Conservation (phyloP, 1,284 basidiomycete species). For the Bjerkandera adusta region DNA sequence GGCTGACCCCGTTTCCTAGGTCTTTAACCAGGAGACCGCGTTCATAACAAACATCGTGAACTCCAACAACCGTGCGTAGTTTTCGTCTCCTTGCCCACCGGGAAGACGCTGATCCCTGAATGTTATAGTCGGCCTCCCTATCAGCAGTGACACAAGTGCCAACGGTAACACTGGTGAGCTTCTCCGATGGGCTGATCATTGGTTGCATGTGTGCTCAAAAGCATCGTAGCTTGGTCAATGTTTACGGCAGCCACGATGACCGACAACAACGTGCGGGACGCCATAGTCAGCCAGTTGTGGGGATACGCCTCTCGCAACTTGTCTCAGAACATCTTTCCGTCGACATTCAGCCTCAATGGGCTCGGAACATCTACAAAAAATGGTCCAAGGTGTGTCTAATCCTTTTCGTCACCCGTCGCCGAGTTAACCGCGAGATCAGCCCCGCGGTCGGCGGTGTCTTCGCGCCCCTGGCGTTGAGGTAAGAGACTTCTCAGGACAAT, state of each 20-base stretch:
- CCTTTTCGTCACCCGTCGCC: neutral
- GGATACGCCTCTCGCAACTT: slow-evolving; percentile 20
- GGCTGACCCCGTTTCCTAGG: no score
- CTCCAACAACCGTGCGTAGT: neutral
- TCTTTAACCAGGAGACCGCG: slow-evolving; percentile 13
- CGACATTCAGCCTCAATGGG: slow-evolving; percentile 17
- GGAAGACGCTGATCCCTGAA: neutral
- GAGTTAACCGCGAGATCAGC: neutral
- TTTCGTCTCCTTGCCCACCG: neutral
- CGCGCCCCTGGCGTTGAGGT: slow-evolving; percentile 16
- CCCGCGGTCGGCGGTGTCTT: slow-evolving; percentile 16
- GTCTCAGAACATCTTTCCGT: slow-evolving; percentile 12
- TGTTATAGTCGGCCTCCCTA: slow-evolving; percentile 18
- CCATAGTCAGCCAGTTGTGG: slow-evolving; percentile 23
- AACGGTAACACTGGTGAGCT: slow-evolving; percentile 7
- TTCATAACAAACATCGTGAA: slow-evolving; percentile 14
- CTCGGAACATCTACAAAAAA: slow-evolving; percentile 12
- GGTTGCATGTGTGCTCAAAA: no score
- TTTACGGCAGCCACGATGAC: slow-evolving; percentile 24
- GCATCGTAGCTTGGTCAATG: slow-evolving; percentile 23
- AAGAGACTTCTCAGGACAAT: no score
- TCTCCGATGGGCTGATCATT: neutral
- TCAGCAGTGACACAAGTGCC: slow-evolving; percentile 12
- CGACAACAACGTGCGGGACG: slow-evolving; percentile 19
- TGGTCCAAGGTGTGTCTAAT: slow-evolving; percentile 17